Percentiles rank a stretch among this genome's conserved stretches.
Evolutionary conservation across 148 eudicot species (phyloP).

Genomic region (Amaranthus hypochondriacus): DNA sequence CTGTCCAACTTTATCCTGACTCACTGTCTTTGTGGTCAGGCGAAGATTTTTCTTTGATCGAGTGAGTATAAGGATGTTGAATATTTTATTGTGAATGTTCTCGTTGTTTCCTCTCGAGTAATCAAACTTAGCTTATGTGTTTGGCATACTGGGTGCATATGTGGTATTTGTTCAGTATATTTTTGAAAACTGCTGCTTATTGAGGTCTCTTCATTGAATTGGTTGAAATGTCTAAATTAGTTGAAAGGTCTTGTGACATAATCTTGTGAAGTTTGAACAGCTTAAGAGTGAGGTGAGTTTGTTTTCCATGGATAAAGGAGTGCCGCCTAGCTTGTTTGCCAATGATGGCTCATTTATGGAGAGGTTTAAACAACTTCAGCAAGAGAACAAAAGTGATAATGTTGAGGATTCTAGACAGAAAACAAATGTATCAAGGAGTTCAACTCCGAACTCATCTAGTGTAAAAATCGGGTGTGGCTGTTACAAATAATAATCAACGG

Average conservation of each 20-base stretch:
- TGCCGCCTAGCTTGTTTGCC: slow-evolving; percentile 56
- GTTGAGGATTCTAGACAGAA: slow-evolving; percentile 35
- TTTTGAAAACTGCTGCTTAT: background rate
- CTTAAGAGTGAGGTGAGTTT: slow-evolving; percentile 25
- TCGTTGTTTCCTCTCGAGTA: background rate
- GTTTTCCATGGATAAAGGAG: slow-evolving; percentile 63
- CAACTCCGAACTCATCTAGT: slow-evolving; percentile 42
- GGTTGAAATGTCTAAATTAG: slow-evolving; percentile 32
- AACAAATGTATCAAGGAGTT: slow-evolving; percentile 26
- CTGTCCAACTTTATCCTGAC: background rate
- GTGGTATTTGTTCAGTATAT: background rate
- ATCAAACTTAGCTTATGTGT: background rate
- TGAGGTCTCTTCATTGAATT: slow-evolving; percentile 1
- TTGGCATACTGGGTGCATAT: no score
- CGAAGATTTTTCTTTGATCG: background rate
- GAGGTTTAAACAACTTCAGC: slow-evolving; percentile 83
- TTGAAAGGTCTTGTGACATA: slow-evolving; percentile 49
- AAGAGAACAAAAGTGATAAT: slow-evolving; percentile 42
- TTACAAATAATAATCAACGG: slow-evolving; percentile 34
- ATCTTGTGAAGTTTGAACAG: slow-evolving; percentile 37
- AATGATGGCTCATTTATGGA: slow-evolving; percentile 99
- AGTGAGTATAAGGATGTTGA: background rate
- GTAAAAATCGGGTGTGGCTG: slow-evolving; percentile 37
- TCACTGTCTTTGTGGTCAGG: background rate
- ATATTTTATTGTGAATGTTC: background rate